Base-by-base conservation (phyloP, 2,329 filamentous ascomycete genomes). In the Fragosphaeria purpurea region DNA sequence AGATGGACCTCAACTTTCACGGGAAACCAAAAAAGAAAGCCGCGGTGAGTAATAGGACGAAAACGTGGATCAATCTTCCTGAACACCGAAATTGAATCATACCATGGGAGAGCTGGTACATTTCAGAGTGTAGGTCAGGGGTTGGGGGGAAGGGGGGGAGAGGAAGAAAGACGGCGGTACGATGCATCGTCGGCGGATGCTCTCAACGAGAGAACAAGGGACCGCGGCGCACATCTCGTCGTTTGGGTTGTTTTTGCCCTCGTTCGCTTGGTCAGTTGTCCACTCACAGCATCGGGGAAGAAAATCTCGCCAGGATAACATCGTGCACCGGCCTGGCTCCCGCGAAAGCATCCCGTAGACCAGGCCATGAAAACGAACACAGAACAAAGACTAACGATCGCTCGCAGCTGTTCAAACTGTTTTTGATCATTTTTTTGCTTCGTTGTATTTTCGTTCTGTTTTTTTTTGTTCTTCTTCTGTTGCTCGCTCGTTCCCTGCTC, bases 41-140 rank as follows among this genome's bases (percentile, higher is more conserved):
- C 71, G 77, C 75, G 82, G 81, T 86, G 83, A 87, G 83, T 86
- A 82, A 69, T 67, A 67, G 74, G 75, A 65, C 69, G 56, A 58
- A 47, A 55, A n/a, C 37, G 31, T 7, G 12, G 7, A 60, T 82
- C 69, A 58, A 73, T 89, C 80, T 89, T 76, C 84, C 85, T 88
- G 72, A 76, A 76, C 78, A 80, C 80, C 79, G 88, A 88, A 88
- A 88, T 87, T 85, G 84, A 85, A 80, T 81, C 74, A 76, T 72
- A 82, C 82, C 83, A 88, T 73, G 70, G 79, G 61, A 74, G 67
- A 70, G 69, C 67, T 37, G 76, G 80, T 80, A 78, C 73, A 77
- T 80, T 76, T 86, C 85, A 84, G 85, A 88, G 85, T 89, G 85
- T 86, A 86, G 82, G 77, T 76, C 83, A 86, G 82, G 55, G 48